phyloP scores from a whole-genome alignment of 352 stramenopile genomes.

The Pythium plurisporium region DNA sequence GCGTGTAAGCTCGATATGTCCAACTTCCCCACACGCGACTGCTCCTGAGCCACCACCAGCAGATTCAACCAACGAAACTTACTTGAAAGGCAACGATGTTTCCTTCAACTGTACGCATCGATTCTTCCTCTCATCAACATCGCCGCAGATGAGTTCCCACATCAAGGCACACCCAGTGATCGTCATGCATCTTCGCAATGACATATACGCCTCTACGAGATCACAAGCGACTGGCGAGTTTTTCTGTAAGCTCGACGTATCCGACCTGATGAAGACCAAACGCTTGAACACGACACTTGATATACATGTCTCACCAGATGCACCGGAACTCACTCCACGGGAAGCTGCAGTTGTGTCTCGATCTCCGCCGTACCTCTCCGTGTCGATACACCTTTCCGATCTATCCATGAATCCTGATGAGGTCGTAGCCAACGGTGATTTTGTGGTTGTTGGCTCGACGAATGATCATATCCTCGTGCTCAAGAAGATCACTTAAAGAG shows the following conservation, averaged over 20 bases:
- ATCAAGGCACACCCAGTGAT: conserved; percentile 31
- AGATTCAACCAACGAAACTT: too few relatives aligned
- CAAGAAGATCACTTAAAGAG: conserved; percentile 39
- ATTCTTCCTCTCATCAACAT: conserved; percentile 47
- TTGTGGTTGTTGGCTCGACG: conserved; percentile 38
- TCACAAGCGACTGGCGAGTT: conserved; percentile 43
- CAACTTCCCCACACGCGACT: not conserved
- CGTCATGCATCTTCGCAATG: conserved; percentile 51
- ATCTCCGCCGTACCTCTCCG: conserved; percentile 45
- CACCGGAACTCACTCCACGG: conserved; percentile 38
- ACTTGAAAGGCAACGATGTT: too few relatives aligned
- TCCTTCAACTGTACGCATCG: conserved; percentile 63
- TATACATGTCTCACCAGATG: conserved; percentile 29
- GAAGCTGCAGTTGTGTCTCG: conserved; percentile 39
- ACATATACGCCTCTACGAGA: conserved; percentile 67
- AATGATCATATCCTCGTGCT: conserved; percentile 50
- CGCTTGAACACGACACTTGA: conserved; percentile 49
- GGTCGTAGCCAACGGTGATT: conserved; percentile 31
- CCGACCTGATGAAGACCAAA: conserved; percentile 27
- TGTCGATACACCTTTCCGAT: conserved; percentile 40
- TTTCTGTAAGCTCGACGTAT: conserved; percentile 35
- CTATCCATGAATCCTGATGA: conserved; percentile 34
- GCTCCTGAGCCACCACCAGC: not conserved
- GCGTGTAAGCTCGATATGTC: conserved; percentile 8
- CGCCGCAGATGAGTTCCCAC: conserved; percentile 27